Percentiles rank a stretch among this genome's conserved stretches.
Conservation (phyloP, 78 protist genomes). For the Tieghemostelium lacteum region DNA sequence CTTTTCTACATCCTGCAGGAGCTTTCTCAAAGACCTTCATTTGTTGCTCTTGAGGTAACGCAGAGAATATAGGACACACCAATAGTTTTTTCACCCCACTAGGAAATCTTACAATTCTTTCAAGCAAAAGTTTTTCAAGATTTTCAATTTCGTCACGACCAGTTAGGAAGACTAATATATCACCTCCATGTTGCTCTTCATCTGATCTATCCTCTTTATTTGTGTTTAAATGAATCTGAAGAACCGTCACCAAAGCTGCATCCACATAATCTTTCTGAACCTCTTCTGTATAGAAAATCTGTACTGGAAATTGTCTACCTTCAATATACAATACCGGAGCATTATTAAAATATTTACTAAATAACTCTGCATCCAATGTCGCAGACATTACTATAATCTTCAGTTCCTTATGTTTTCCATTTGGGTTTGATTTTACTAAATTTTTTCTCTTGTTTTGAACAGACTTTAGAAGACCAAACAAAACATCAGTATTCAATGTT, state of each 20-base stretch:
- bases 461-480: constrained; percentile 86
- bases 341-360: constrained; percentile 81
- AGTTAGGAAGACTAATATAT: constrained; percentile 94
- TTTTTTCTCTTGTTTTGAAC: constrained; percentile 52
- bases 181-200: constrained; percentile 88
- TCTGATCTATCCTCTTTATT: constrained; percentile 91
- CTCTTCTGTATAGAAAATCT: constrained; percentile 52
- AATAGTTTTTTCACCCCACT: constrained; percentile 15
- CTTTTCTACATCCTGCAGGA: constrained; percentile 91
- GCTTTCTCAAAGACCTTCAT: constrained; percentile 88
- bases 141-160: constrained; percentile 95
- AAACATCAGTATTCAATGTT: constrained; percentile 90
- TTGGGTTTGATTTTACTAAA: constrained; percentile 6
- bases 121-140: constrained; percentile 42
- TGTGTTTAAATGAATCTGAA: constrained; percentile 92
- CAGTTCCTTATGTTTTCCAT: background rate
- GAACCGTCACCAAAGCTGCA: constrained; percentile 77
- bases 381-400: constrained; percentile 93
- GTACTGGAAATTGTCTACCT: constrained; percentile 82
- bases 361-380: constrained; percentile 89
- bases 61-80: constrained; percentile 84
- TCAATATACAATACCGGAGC: constrained; percentile 81
- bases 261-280: constrained; percentile 74
- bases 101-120: constrained; percentile 59
- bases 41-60: constrained; percentile 87